Evolutionary conservation across 2,329 filamentous ascomycete genomes (phyloP).

Genomic region (Beauveria sp.): DNA sequence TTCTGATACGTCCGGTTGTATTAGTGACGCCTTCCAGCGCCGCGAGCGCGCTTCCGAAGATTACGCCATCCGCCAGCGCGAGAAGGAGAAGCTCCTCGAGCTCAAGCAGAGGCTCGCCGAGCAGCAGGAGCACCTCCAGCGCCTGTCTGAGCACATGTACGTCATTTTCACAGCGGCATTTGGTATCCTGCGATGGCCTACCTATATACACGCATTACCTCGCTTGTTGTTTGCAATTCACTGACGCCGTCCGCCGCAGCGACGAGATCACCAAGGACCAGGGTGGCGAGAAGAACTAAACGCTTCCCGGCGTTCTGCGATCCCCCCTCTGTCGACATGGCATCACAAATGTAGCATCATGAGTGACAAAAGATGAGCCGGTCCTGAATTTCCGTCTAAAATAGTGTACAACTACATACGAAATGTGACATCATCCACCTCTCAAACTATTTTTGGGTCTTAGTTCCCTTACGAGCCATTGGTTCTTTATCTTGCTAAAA

Average conservation of each 20-base stretch:
- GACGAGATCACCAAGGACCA: slow-evolving; percentile 69
- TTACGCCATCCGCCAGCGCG: slow-evolving; percentile 75
- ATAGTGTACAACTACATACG: slow-evolving; percentile 33
- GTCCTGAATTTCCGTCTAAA: slow-evolving; percentile 20
- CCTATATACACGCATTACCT: background rate
- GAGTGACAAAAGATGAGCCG: background rate
- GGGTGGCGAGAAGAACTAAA: slow-evolving; percentile 60
- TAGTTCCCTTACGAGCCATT: background rate
- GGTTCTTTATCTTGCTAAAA: background rate
- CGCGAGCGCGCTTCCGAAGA: slow-evolving; percentile 85
- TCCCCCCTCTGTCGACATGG: background rate
- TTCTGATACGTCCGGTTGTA: background rate
- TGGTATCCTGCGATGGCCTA: background rate
- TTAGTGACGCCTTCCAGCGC: slow-evolving; percentile 83
- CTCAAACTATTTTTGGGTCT: background rate
- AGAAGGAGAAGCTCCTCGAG: slow-evolving; percentile 79
- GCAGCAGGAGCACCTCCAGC: slow-evolving; percentile 76
- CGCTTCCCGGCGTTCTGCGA: background rate
- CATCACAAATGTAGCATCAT: background rate
- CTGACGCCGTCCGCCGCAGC: slow-evolving; percentile 34
- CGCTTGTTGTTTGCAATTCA: background rate
- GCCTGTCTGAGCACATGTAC: slow-evolving; percentile 82
- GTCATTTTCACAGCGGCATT: slow-evolving; percentile 20
- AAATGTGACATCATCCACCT: slow-evolving; percentile 14
- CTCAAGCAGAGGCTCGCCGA: slow-evolving; percentile 67